These are phyloP conservation scores for Fusarium sambucinum DNA, from an alignment of 2,329 filamentous ascomycete genomes.

Conservation along the genomic window DNA sequence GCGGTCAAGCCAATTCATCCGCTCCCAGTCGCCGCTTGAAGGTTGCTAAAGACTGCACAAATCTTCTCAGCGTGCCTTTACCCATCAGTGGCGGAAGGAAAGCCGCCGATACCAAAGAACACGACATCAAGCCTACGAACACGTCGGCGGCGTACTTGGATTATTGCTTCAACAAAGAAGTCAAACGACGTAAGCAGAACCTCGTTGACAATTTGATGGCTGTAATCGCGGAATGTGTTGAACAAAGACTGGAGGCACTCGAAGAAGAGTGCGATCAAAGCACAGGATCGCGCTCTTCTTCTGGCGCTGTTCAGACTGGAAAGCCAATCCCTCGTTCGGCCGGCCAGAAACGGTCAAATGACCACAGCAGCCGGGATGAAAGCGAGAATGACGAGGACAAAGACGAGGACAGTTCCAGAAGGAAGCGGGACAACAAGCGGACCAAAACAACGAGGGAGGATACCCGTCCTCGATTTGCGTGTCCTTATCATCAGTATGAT, in stretches of 20 bases:
- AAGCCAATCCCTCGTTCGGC: slow-evolving; percentile 17
- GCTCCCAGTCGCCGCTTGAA: slow-evolving; percentile 26
- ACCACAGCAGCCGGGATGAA: slow-evolving; percentile 41
- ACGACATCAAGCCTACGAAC: slow-evolving; percentile 46
- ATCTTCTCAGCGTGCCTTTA: slow-evolving; percentile 39
- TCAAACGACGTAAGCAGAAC: slow-evolving; percentile 24
- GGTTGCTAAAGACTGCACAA: slow-evolving; percentile 22
- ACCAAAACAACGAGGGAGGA: slow-evolving; percentile 52
- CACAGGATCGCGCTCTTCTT: slow-evolving; percentile 30
- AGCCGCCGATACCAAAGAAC: slow-evolving; percentile 42
- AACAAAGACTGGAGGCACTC: slow-evolving; percentile 40
- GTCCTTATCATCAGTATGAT: slow-evolving; percentile 54
- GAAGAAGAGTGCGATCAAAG: slow-evolving; percentile 37
- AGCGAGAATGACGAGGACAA: slow-evolving; percentile 48
- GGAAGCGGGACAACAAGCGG: slow-evolving; percentile 53
- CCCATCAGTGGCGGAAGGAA: slow-evolving; percentile 23
- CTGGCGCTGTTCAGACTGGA: slow-evolving; percentile 28
- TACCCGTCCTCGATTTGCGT: slow-evolving; percentile 49
- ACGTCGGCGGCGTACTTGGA: slow-evolving; percentile 44
- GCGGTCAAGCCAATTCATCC: slow-evolving; percentile 31
- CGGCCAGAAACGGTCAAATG: slow-evolving; percentile 39
- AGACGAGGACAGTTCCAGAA: slow-evolving; percentile 48
- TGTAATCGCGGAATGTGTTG: slow-evolving; percentile 30
- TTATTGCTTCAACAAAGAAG: slow-evolving; percentile 28
- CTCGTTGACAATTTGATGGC: slow-evolving; percentile 34